Evolutionary conservation across 2,329 filamentous ascomycete genomes (phyloP), one percentile per base, ranked within the genome.

Genomic region (Fusarium nelsonii): DNA sequence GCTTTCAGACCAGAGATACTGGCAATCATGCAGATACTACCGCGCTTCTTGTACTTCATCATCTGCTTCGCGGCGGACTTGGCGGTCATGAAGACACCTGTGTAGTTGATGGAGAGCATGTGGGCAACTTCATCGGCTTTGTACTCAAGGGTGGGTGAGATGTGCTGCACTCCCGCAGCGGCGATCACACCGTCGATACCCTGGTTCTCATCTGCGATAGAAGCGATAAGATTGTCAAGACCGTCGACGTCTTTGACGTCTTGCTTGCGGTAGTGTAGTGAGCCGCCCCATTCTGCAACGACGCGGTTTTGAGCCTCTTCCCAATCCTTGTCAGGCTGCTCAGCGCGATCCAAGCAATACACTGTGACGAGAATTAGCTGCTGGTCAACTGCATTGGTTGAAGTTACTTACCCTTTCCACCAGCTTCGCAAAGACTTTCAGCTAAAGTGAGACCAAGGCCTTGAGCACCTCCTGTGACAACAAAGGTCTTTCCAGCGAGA

Each of bases 51-150:
- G 37, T 87, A 82, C 53, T 84, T 84, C n/a, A 89, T 81, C 85
- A 92, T 89, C 76, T 96, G 91, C 53, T 90, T 86, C 30, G 94
- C 94, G 12, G 93, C 92, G 18, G 92, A 93, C 83, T 95, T 92
- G 33, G 94, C 93, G 65, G 93, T 97, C 86, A 94, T 88, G 81
- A 93, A 92, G 28, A 87, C 90, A 12, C 94, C 94, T 10, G 89
- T 96, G 73, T 97, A 85, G 80, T 97, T 96, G 74, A 95, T 90
- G 73, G 91, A 88, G 78, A 97, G 85, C 83, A 97, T 92, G 78
- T 89, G 87, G 77, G 93, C 89, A 77, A 89, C 88, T 76, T 93
- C 91, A 74, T 91, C 85, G 20, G 91, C 88, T 26, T 87, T 86
- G 75, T 97, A 97, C 43, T 97, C 93, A 55, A 97, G 82, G 2